Conservation (phyloP, 1,139 yeast species). For the Yamadazyma dendronema region DNA sequence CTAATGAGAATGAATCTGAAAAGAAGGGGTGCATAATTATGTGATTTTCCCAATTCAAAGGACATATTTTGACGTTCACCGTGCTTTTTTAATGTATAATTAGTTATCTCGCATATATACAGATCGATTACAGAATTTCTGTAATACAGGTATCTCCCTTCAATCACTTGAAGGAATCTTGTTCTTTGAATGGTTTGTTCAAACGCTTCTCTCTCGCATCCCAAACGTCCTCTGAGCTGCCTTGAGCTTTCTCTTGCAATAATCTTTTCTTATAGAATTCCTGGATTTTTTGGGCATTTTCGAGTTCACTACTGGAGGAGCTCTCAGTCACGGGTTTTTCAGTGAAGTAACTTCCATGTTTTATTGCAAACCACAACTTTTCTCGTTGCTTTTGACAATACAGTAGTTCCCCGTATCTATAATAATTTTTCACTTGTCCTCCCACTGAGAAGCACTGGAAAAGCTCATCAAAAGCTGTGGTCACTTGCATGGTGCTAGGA, state of each 20-base stretch:
- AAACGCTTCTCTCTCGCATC: slow-evolving; percentile 42
- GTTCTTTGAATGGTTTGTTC: slow-evolving; percentile 24
- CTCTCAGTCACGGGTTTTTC: slow-evolving; percentile 30
- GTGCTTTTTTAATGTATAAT: slow-evolving; percentile 1
- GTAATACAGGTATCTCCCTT: too few relatives aligned
- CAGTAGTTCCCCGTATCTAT: slow-evolving; percentile 76
- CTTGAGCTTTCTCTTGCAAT: slow-evolving; percentile 58
- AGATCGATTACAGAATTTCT: too few relatives aligned
- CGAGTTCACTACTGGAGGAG: slow-evolving; percentile 42
- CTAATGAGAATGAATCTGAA: slow-evolving; percentile 49
- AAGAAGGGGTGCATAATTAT: slow-evolving; percentile 42
- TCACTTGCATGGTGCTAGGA: slow-evolving; percentile 38
- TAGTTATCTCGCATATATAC: slow-evolving; percentile 5
- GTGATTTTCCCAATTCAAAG: slow-evolving; percentile 18
- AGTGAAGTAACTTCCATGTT: slow-evolving; percentile 41
- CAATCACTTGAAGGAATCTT: slow-evolving; percentile 1
- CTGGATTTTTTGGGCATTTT: slow-evolving; percentile 55
- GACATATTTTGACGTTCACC: not conserved
- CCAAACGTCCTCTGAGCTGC: slow-evolving; percentile 87
- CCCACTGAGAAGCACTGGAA: slow-evolving; percentile 86
- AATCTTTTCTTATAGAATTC: slow-evolving; percentile 66
- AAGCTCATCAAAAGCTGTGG: slow-evolving; percentile 84
- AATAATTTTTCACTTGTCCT: slow-evolving; percentile 80
- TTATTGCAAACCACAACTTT: slow-evolving; percentile 79
- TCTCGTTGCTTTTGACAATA: slow-evolving; percentile 67